Base-by-base conservation (phyloP, 2,329 filamentous ascomycete genomes). In the Lachnellula cervina region DNA sequence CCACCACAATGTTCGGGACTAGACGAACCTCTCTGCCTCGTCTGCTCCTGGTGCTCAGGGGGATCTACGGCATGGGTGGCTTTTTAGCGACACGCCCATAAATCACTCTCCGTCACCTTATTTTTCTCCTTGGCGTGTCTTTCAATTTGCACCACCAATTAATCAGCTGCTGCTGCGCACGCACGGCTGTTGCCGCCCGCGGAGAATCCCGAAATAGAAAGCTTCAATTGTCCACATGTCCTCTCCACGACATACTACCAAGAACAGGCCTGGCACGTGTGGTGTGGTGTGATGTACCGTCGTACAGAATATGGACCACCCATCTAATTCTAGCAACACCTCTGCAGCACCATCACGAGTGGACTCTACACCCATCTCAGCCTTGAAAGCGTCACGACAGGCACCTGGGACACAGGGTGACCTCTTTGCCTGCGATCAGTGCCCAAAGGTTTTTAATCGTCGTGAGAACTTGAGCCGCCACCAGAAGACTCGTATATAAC, bases 381-480 rank as follows among this genome's bases (percentile, higher is more conserved):
- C 38, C 35, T 32, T 23, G 17, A 51, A 25, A 21, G 19, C 25
- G 9, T 23, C 21, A 40, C 49, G 49, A 43, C 25, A 49, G 16
- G 17, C 28, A n/a, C 34, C 52, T 28, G 37, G n/a, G 16, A 19
- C 38, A n/a, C 23, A 17, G 13, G 19, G 17, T 5, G 54, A 57
- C 2, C 35, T 47, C 7, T 63, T 63, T 34, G 44, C 19, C n/a
- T 65, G 63, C 35, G 37, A 56, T 5, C 52, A 61, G 32, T 64
- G 62, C 40, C 42, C 57, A 6, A 65, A 61, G 47, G 34, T 45
- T 2, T 65, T 65, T 49, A 65, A 59, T 51, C 52, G 63, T n/a
- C 54, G 63, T n/a, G 63, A 65, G 28, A 65, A 65, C 50, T 44
- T 65, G 23, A 64, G 60, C 52, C 61, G 63, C 2, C 63, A 65